Conservation (phyloP, 805 yeast species). For the Wickerhamomyces chambardii region DNA sequence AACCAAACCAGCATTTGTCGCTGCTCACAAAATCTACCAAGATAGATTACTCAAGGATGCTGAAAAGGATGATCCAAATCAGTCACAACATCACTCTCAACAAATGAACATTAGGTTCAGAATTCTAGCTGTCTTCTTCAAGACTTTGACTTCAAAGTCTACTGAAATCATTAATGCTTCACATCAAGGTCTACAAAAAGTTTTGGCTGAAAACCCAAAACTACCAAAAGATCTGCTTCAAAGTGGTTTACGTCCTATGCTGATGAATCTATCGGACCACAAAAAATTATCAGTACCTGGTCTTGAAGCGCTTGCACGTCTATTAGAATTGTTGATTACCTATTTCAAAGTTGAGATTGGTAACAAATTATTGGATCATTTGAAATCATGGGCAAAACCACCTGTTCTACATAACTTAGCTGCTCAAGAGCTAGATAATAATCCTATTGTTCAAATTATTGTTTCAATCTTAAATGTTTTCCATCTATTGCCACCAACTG, state of each 20-base stretch:
- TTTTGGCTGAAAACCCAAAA: conserved; percentile 76
- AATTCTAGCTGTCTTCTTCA: conserved; percentile 90
- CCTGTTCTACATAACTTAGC: conserved; percentile 67
- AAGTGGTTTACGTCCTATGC: conserved; percentile 89
- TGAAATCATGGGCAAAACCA: conserved; percentile 94
- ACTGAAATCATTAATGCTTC: conserved; percentile 90
- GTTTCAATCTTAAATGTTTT: conserved; percentile 87
- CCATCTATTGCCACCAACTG: conserved; percentile 86
- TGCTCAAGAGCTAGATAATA: conserved; percentile 70
- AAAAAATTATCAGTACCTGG: conserved; percentile 85
- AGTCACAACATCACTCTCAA: conserved; percentile 6
- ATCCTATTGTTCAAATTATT: conserved; percentile 77
- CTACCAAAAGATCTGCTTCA: conserved; percentile 93
- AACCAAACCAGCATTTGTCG: conserved; percentile 74
- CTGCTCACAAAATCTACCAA: conserved; percentile 57
- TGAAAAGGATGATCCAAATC: not conserved
- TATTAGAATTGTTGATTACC: conserved; percentile 78
- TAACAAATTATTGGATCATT: conserved; percentile 81
- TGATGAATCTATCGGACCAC: conserved; percentile 91
- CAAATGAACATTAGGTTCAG: conserved; percentile 49
- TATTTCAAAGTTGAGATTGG: conserved; percentile 98
- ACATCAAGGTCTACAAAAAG: conserved; percentile 76
- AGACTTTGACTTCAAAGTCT: conserved; percentile 80
- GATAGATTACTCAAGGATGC: not conserved
- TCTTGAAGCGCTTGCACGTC: conserved; percentile 80